These are phyloP conservation scores for Strobilomyces confusus DNA, from an alignment of 768 basidiomycete genomes.

Conservation along the genomic window DNA sequence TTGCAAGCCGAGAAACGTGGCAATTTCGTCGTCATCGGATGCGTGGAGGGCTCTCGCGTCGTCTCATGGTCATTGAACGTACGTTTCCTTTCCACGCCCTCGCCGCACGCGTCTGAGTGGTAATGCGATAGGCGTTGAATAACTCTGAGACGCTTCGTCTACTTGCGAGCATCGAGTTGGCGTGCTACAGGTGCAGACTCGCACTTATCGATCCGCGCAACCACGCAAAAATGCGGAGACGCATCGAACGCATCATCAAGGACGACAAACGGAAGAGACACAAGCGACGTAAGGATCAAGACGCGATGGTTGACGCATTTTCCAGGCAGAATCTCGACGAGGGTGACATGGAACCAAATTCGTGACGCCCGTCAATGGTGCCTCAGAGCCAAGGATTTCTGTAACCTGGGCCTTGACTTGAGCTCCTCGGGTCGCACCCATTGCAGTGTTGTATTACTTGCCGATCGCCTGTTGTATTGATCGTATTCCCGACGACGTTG, in stretches of 20 bases:
- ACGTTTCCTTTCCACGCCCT: slow-evolving; percentile 22
- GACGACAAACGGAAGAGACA: slow-evolving; percentile 80
- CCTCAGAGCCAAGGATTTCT: slow-evolving; percentile 13
- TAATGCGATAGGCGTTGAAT: slow-evolving; percentile 59
- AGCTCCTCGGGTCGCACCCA: slow-evolving; percentile 1
- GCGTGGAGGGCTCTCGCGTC: slow-evolving; percentile 68
- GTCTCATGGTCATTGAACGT: slow-evolving; percentile 87
- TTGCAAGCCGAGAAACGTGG: slow-evolving; percentile 84
- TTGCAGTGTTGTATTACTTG: slow-evolving; percentile 24
- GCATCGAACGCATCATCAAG: slow-evolving; percentile 78
- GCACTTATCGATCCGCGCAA: slow-evolving; percentile 63
- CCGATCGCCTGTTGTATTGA: slow-evolving; percentile 17
- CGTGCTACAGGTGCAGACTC: slow-evolving; percentile 74
- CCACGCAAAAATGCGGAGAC: slow-evolving; percentile 61
- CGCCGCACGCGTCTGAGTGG: slow-evolving; percentile 8
- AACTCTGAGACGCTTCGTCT: slow-evolving; percentile 79
- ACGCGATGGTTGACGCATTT: slow-evolving; percentile 77
- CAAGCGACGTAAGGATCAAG: slow-evolving; percentile 79
- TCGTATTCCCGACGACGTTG: slow-evolving; percentile 9
- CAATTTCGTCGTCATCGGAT: slow-evolving; percentile 81
- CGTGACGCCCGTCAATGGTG: slow-evolving; percentile 16
- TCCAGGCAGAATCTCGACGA: slow-evolving; percentile 45
- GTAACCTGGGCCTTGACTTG: slow-evolving; percentile 5
- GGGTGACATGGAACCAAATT: slow-evolving; percentile 23
- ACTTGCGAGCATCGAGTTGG: slow-evolving; percentile 79